Evolutionary conservation across 2,329 filamentous ascomycete species (phyloP).

Genomic region (Emericellopsis cladophorae): DNA sequence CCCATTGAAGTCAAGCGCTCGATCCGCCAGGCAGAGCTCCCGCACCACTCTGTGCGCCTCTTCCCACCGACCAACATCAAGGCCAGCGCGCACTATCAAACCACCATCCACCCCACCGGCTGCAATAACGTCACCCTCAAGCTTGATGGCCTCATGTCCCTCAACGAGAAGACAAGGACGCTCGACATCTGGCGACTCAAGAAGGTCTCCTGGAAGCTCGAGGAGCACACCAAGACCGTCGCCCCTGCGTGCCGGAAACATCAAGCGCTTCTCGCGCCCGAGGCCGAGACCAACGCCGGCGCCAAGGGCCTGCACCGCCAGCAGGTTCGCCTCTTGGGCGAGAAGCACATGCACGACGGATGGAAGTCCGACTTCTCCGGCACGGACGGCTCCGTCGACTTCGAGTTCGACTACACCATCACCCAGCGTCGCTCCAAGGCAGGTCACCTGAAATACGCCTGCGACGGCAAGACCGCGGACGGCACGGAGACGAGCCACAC

Average conservation of each 20-base stretch:
- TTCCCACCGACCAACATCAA: constrained; percentile 95
- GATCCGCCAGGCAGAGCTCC: constrained; percentile 57
- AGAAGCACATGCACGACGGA: constrained; percentile 69
- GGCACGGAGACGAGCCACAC: constrained; percentile 74
- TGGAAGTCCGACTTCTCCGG: constrained; percentile 67
- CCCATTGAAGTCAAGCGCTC: constrained; percentile 67
- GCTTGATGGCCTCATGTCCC: constrained; percentile 72
- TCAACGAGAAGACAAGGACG: constrained; percentile 55
- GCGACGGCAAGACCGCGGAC: constrained; percentile 62
- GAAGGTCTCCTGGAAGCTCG: constrained; percentile 85
- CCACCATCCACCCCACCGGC: constrained; percentile 77
- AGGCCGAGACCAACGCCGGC: background rate
- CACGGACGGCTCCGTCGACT: constrained; percentile 42
- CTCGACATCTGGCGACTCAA: constrained; percentile 77
- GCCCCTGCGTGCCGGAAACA: constrained; percentile 75
- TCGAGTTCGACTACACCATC: constrained; percentile 58
- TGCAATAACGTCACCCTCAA: constrained; percentile 68
- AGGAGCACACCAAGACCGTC: constrained; percentile 71
- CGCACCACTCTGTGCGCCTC: constrained; percentile 83
- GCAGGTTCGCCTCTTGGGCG: constrained; percentile 65
- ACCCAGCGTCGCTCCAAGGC: constrained; percentile 17
- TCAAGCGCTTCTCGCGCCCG: constrained; percentile 13
- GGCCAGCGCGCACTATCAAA: constrained; percentile 68
- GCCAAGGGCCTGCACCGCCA: constrained; percentile 59
- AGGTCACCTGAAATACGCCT: constrained; percentile 49